These are phyloP conservation scores for Gardenia jasminoides DNA, from an alignment of 257 asterid species.

Conservation along the genomic window DNA sequence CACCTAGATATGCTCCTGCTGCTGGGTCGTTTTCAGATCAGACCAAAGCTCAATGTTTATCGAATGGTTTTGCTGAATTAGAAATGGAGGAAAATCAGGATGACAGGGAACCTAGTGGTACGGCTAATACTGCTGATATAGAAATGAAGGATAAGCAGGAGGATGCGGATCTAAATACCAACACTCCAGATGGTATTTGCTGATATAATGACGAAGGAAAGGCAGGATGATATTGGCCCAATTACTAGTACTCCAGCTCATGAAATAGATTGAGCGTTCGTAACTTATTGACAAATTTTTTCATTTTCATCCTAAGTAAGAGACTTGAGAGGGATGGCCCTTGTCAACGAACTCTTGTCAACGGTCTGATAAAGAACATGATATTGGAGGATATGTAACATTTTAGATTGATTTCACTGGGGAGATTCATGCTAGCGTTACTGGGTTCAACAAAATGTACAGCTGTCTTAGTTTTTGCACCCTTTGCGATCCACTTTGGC, in stretches of 20 bases:
- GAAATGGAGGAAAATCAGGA: conserved; percentile 19
- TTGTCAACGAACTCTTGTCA: neutral
- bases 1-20: neutral
- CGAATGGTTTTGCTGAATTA: conserved; percentile 19
- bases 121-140: neutral
- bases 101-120: neutral
- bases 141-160: neutral
- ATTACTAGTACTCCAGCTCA: neutral
- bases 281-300: neutral
- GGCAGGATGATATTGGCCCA: neutral
- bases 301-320: neutral
- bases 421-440: neutral
- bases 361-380: neutral
- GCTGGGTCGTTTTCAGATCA: neutral
- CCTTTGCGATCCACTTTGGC: neutral
- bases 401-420: neutral
- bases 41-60: neutral
- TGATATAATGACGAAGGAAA: neutral
- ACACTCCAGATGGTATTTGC: neutral
- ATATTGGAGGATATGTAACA: neutral
- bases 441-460: neutral
- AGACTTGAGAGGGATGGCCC: neutral
- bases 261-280: neutral
- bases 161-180: neutral
- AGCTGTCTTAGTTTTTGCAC: neutral